These are phyloP conservation scores for Macrophomina pseudophaseolina DNA, from an alignment of 2,329 filamentous ascomycete species.

Conservation along the genomic window DNA sequence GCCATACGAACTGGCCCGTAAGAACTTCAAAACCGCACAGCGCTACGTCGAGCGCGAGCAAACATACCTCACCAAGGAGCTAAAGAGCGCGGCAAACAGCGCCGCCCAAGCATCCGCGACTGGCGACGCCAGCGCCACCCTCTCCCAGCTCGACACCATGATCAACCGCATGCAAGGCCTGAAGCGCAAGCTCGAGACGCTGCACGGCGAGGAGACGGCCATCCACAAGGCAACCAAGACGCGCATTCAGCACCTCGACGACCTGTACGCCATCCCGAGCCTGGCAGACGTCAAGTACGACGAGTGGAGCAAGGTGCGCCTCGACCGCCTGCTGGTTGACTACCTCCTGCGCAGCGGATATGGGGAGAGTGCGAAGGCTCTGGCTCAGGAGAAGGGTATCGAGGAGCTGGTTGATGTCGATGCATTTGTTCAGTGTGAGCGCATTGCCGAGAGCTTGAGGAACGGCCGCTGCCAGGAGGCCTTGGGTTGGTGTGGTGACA, in stretches of 20 bases:
- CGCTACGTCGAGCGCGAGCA: conserved; percentile 76
- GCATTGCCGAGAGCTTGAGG: conserved; percentile 74
- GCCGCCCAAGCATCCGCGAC: conserved; percentile 62
- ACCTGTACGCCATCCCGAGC: conserved; percentile 78
- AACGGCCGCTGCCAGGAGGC: conserved; percentile 65
- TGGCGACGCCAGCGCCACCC: conserved; percentile 58
- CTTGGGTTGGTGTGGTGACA: conserved; percentile 88
- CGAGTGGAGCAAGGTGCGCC: conserved; percentile 78
- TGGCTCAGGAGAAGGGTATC: conserved; percentile 78
- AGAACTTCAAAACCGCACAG: conserved; percentile 89
- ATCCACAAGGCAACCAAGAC: conserved; percentile 78
- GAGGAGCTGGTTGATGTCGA: conserved; percentile 84
- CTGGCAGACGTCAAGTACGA: conserved; percentile 94
- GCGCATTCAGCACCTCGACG: conserved; percentile 78
- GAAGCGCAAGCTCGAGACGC: conserved; percentile 80
- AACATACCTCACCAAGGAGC: conserved; percentile 63
- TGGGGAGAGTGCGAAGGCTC: conserved; percentile 72
- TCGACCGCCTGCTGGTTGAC: conserved; percentile 89
- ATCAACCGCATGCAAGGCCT: conserved; percentile 81
- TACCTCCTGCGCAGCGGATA: conserved; percentile 88
- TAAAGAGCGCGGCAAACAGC: conserved; percentile 63
- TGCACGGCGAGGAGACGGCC: conserved; percentile 78
- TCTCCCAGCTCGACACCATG: conserved; percentile 83
- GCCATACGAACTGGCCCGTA: conserved; percentile 88
- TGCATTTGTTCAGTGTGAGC: conserved; percentile 82